Percentiles rank a stretch among this genome's conserved stretches.
Evolutionary conservation across 208 protist species (phyloP).

Genomic region (Jaenimonas drosophilae): DNA sequence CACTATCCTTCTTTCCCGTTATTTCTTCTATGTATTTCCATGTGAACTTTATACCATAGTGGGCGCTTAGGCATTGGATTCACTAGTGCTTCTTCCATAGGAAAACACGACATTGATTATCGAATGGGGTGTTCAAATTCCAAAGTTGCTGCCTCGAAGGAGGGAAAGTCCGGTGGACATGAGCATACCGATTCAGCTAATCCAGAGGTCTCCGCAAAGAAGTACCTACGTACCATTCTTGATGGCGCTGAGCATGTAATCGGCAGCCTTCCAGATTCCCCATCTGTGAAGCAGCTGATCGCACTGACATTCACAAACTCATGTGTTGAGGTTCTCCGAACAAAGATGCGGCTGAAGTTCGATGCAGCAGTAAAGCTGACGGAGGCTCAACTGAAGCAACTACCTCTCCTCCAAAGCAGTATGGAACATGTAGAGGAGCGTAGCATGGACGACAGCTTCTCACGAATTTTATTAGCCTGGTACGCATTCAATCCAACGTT

Average conservation of each 20-base stretch:
- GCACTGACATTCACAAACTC: slow-evolving; percentile 77
- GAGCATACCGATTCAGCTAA: no score
- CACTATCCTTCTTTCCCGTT: background rate
- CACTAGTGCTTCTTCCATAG: no score
- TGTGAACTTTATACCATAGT: background rate
- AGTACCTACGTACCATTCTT: slow-evolving; percentile 14
- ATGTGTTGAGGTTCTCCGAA: slow-evolving; percentile 67
- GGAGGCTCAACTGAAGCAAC: slow-evolving; percentile 22
- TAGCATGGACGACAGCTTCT: slow-evolving; percentile 77
- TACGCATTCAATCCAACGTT: slow-evolving; percentile 45
- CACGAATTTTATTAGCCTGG: slow-evolving; percentile 70
- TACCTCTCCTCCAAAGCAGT: slow-evolving; percentile 35
- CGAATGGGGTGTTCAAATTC: no score
- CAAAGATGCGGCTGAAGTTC: slow-evolving; percentile 71
- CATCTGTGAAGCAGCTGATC: slow-evolving; percentile 40
- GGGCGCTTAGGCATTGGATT: background rate
- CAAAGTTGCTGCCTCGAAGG: no score
- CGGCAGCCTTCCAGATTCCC: slow-evolving; percentile 30
- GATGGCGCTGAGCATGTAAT: slow-evolving; percentile 53
- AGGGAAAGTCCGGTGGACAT: no score
- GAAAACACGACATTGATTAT: no score
- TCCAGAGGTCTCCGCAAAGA: background rate
- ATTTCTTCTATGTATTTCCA: background rate
- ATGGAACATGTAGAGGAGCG: slow-evolving; percentile 57
- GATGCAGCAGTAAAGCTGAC: slow-evolving; percentile 27